Percentiles rank a stretch among this genome's conserved stretches.
Evolutionary conservation across 306 rosid genomes (phyloP).

Genomic region (Vigna unguiculata): DNA sequence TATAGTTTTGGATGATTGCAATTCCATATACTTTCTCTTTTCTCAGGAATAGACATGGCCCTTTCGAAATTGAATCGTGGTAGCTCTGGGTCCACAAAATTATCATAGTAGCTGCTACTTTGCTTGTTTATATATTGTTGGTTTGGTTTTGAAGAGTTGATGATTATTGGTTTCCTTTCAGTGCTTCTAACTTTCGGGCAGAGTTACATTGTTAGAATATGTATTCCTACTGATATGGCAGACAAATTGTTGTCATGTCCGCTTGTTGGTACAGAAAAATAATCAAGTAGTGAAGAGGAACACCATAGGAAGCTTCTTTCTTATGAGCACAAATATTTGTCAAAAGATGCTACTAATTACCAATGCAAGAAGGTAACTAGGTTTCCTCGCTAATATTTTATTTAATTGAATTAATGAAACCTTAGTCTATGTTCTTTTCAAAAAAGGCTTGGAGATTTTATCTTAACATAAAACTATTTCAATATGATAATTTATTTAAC

Average conservation of each 20-base stretch:
- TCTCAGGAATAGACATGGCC: too few relatives aligned
- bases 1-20: too few relatives aligned
- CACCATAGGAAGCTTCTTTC: conserved; percentile 69
- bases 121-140: conserved; percentile 14
- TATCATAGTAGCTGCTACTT: not conserved
- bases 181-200: conserved; percentile 88
- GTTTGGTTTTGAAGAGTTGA: conserved; percentile 74
- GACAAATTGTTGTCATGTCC: conserved; percentile 82
- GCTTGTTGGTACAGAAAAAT: not conserved
- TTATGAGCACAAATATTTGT: conserved; percentile 68
- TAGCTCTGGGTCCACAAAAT: too few relatives aligned
- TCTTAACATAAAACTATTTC: not conserved
- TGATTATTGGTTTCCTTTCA: conserved; percentile 95
- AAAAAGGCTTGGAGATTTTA: conserved; percentile 11
- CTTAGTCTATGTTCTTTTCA: not conserved
- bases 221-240: conserved; percentile 64
- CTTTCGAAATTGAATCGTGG: too few relatives aligned
- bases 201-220: conserved; percentile 72
- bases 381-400: not conserved
- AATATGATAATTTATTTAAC: not conserved
- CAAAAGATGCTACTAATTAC: conserved; percentile 47
- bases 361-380: conserved; percentile 67
- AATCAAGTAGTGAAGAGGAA: conserved; percentile 43
- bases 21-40: too few relatives aligned
- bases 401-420: conserved; percentile 13